Conservation (phyloP, 2,329 filamentous ascomycete species). For the Chaetomiaceae sp. region DNA sequence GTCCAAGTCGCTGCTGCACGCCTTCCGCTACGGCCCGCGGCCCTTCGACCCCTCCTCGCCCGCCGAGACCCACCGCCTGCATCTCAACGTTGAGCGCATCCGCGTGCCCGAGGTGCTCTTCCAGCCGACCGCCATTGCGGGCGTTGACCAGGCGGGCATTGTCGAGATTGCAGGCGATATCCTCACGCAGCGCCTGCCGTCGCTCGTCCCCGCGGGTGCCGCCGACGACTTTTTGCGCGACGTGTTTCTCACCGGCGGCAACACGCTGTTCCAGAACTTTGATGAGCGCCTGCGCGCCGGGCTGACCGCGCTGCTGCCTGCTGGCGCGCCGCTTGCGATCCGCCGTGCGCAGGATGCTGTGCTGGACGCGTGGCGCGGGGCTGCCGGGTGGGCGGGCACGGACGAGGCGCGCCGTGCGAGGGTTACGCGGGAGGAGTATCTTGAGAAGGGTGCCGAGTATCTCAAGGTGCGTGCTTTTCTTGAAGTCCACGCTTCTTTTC, state of each 20-base stretch:
- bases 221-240: constrained; percentile 71
- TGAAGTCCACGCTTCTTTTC: constrained; percentile 13
- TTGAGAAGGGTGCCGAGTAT: constrained; percentile 90
- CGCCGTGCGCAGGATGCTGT: constrained; percentile 69
- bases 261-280: constrained; percentile 79
- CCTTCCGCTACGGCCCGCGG: constrained; percentile 80
- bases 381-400: constrained; percentile 72
- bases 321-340: constrained; percentile 60
- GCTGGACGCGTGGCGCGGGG: constrained; percentile 89
- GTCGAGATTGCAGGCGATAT: constrained; percentile 90
- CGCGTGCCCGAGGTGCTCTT: constrained; percentile 90
- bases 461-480: constrained; percentile 59
- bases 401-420: constrained; percentile 56
- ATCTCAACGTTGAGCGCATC: constrained; percentile 94
- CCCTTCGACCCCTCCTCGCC: constrained; percentile 78
- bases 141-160: constrained; percentile 86
- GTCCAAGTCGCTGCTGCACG: constrained; percentile 86
- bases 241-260: constrained; percentile 91
- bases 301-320: constrained; percentile 64
- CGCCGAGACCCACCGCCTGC: constrained; percentile 75
- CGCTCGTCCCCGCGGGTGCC: constrained; percentile 37
- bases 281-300: constrained; percentile 74
- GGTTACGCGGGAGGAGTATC: constrained; percentile 75
- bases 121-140: constrained; percentile 77
- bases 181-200: constrained; percentile 69